Base-by-base conservation (phyloP, 1,284 basidiomycete species). In the Veloporphyrellus conicus region DNA sequence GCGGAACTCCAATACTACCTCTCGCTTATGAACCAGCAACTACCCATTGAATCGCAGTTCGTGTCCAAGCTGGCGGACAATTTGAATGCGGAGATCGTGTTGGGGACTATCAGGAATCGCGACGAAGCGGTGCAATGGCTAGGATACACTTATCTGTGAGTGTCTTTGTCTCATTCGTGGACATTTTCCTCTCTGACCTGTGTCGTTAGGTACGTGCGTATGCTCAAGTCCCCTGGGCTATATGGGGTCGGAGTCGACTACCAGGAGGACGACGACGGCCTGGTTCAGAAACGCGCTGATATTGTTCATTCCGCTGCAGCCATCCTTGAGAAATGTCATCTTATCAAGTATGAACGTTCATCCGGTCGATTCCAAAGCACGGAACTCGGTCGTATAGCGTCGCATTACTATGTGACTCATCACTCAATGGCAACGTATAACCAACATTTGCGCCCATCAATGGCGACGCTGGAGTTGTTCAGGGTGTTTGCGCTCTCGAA, bases 101-200 rank as follows among this genome's bases (percentile, higher is more conserved):
- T 98, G 12, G 96, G 96, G 12, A 95, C 91, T 0, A 87, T 99
- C 44, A 78, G 95, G 54, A 99, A 98, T 67, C 77, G 93, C 23
- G 93, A 99, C 61, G 95, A 99, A 67, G 96, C 93, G 14, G 94
- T 98, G 1, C 92, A 97, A 59, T 99, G 95, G 95, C 71, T 96
- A 15, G 92, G 93, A 0, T 96, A 95, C 66, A 95, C 92, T 0
- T 96, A 96, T 67, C 68, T 94, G 87, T 92, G 61, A 61, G 88
- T 76, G n/a, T 8, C 50, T 45, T 46, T 47, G 20, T 34, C 19
- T 19, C 14, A 0, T n/a, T 28, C 6, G 18, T 29, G 15, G 34
- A 56, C 14, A 41, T 34, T 45, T 46, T 42, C 27, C 52, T 52
- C 16, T 28, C 37, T 49, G 49, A 50, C 38, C 8, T 7, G 40